Base-by-base conservation (phyloP, 257 asterid genomes). In the Solanum chiquidenum region DNA sequence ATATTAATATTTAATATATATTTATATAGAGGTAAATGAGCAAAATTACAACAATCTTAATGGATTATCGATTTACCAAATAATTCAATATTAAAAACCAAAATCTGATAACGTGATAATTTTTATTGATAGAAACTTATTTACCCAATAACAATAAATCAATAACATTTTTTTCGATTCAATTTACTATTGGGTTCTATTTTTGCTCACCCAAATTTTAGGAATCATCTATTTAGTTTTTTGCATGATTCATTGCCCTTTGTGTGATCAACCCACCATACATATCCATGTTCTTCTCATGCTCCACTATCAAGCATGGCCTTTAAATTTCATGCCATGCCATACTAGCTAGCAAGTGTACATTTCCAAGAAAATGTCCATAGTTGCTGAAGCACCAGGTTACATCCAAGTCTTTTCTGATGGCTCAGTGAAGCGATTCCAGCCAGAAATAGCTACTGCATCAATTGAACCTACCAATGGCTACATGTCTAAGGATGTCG, bases 401-500 rank as follows among this genome's bases (percentile, higher is more conserved):
- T 95, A 90, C 93, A 60, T 96, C 88, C 94, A 93, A 92, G 92
- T 96, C 77, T 93, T 91, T 89, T 93, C 98, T 12, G 88, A 95
- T 44, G 95, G 95, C 83, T 37, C 90, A 1, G 92, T 93, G 11
- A 91, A 91, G 76, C 95, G 96, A 49, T 88, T 92, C 37, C 23
- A 16, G 44, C 96, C 91, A 1, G 89, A 89, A 86, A 84, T 87
- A 7, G 90, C 90, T 25, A 25, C 52, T 8, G 89, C 91, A 23
- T 91, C 95, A 27, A 60, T 46, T 12, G 88, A 91, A 58, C 83
- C 88, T 87, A 82, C 87, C 29, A 69, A 90, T 69, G 90, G 86
- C 38, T 93, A 89, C 93, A 90, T 64, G 72, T 92, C 94, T 83
- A 94, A 93, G 87, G 98, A 96, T 52, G 86, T 96, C 1, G 85